Conservation (phyloP, 192 early-diverging fungal species). For the Chytriomyces hyalinus region DNA sequence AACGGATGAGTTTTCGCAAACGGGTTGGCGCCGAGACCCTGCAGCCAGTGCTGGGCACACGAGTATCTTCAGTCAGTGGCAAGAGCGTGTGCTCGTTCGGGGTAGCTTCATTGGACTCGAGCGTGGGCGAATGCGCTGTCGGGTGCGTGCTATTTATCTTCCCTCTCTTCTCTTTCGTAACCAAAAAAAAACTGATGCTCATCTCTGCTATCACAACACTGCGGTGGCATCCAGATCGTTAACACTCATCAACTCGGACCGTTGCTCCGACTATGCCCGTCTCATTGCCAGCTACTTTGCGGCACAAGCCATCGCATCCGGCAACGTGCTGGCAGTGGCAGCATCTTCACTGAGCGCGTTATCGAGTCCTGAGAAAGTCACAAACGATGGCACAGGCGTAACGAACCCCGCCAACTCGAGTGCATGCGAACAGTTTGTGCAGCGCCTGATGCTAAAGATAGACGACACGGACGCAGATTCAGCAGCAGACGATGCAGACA, state of each 20-base stretch:
- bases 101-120: slow-evolving; percentile 81
- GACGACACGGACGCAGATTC: slow-evolving; percentile 57
- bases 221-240: background rate
- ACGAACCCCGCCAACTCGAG: background rate
- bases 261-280: slow-evolving; percentile 78
- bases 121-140: slow-evolving; percentile 79
- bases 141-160: slow-evolving; percentile 41
- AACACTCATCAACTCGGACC: slow-evolving; percentile 60
- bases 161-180: slow-evolving; percentile 70
- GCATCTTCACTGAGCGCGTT: slow-evolving; percentile 24
- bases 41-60: slow-evolving; percentile 56
- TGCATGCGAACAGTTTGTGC: slow-evolving; percentile 61
- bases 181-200: slow-evolving; percentile 18
- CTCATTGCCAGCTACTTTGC: slow-evolving; percentile 83
- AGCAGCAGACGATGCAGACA: slow-evolving; percentile 46
- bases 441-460: slow-evolving; percentile 67
- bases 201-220: background rate
- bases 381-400: slow-evolving; percentile 54
- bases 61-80: slow-evolving; percentile 77
- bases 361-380: background rate
- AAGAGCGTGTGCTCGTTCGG: slow-evolving; percentile 82
- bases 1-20: too few relatives aligned
- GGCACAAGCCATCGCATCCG: slow-evolving; percentile 80
- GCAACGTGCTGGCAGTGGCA: slow-evolving; percentile 73
- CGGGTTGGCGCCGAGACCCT: too few relatives aligned